Conservation (phyloP, 2,329 filamentous ascomycete genomes). For the Aspergillus costaricaensis region DNA sequence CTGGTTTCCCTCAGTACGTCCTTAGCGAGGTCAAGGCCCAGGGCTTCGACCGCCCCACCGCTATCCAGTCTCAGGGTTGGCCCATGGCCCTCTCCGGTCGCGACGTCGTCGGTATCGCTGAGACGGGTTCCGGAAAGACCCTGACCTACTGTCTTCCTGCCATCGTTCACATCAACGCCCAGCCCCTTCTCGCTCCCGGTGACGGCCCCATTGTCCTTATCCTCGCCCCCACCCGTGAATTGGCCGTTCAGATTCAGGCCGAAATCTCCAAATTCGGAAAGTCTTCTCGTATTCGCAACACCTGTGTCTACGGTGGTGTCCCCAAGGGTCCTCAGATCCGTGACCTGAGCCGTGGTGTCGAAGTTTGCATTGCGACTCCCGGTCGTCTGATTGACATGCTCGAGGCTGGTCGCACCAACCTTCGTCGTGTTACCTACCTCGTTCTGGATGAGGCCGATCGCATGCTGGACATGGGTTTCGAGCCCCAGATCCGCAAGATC, state of each 20-base stretch:
- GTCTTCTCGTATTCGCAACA: conserved; percentile 96
- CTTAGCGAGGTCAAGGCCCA: conserved; percentile 99
- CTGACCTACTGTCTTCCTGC: conserved; percentile 96
- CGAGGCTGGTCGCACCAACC: conserved; percentile 95
- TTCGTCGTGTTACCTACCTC: conserved; percentile 95
- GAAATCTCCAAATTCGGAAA: conserved; percentile 99
- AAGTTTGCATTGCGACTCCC: conserved; percentile 97
- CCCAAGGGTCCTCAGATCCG: conserved; percentile 97
- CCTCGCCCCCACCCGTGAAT: conserved; percentile 92
- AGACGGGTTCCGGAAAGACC: conserved; percentile 99
- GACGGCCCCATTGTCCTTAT: conserved; percentile 97
- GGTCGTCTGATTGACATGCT: conserved; percentile 99
- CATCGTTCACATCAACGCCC: conserved; percentile 99
- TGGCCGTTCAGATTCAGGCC: conserved; percentile 97
- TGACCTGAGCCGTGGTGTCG: conserved; percentile 89
- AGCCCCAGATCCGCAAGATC: conserved; percentile 99
- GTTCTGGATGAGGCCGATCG: conserved; percentile 98
- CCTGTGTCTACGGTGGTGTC: conserved; percentile 98
- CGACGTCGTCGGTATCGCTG: conserved; percentile 97
- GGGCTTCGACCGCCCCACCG: conserved; percentile 88
- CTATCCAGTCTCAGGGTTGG: conserved; percentile 98
- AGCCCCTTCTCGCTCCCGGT: conserved; percentile 90
- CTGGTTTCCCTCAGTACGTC: conserved; percentile 93
- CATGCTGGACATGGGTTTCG: conserved; percentile 99
- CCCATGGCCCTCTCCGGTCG: conserved; percentile 98